Evolutionary conservation across 352 stramenopile genomes (phyloP).

Genomic region (Phytophthora sojae): DNA sequence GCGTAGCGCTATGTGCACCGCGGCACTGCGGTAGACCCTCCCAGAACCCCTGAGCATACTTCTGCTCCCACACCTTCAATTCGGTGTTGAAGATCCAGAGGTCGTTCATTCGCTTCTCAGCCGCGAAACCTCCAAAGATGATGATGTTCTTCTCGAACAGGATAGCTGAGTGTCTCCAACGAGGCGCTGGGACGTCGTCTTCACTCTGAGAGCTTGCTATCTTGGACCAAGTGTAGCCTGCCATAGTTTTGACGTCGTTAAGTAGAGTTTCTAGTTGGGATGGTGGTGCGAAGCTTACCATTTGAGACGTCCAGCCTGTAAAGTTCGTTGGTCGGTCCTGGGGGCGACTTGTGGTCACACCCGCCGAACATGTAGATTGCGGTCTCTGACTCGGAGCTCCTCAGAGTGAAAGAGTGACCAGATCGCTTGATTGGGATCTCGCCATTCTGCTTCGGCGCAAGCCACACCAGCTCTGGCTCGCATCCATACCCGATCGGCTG

Average conservation of each 20-base stretch:
- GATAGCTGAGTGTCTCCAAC: slow-evolving; percentile 88
- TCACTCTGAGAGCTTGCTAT: slow-evolving; percentile 44
- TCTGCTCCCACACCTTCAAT: slow-evolving; percentile 94
- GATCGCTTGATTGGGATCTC: slow-evolving; percentile 95
- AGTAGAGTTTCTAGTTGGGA: neutral
- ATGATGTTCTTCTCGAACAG: slow-evolving; percentile 90
- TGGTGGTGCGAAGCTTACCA: slow-evolving; percentile 33
- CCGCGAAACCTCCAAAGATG: slow-evolving; percentile 95
- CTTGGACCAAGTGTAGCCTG: slow-evolving; percentile 80
- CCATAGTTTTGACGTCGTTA: slow-evolving; percentile 6
- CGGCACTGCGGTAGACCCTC: slow-evolving; percentile 91
- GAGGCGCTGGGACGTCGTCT: slow-evolving; percentile 70
- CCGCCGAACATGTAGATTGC: slow-evolving; percentile 90
- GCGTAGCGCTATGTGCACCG: slow-evolving; percentile 90
- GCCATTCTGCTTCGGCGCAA: slow-evolving; percentile 89
- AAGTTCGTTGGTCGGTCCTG: slow-evolving; percentile 94
- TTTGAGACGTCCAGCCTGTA: slow-evolving; percentile 94
- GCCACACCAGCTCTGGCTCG: slow-evolving; percentile 92
- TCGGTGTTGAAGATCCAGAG: slow-evolving; percentile 96
- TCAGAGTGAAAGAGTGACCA: slow-evolving; percentile 95
- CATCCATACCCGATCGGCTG: slow-evolving; percentile 85
- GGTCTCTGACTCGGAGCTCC: slow-evolving; percentile 72
- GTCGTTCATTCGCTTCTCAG: slow-evolving; percentile 95
- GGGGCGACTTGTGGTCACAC: slow-evolving; percentile 91
- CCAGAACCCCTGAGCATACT: slow-evolving; percentile 89